These are phyloP conservation scores for Aspergillus sp. DNA, from an alignment of 2,329 filamentous ascomycete species.

Conservation along the genomic window DNA sequence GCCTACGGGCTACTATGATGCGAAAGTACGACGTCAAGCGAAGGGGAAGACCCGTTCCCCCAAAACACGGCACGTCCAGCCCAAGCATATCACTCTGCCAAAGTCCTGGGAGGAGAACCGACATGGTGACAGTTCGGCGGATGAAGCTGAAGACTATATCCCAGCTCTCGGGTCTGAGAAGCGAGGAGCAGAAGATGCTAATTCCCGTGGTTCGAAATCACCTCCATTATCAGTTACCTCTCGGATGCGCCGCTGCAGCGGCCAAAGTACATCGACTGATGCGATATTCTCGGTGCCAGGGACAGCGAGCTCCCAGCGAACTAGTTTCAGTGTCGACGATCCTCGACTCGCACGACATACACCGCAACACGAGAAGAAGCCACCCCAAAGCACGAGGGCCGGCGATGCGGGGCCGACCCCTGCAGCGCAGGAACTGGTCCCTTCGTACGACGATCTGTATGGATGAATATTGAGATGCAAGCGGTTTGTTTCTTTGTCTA, in stretches of 20 bases:
- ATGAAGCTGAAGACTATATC: slow-evolving; percentile 24
- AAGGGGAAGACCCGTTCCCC: slow-evolving; percentile 11
- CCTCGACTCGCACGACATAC: slow-evolving; percentile 22
- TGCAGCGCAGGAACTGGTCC: slow-evolving; percentile 32
- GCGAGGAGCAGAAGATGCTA: slow-evolving; percentile 19
- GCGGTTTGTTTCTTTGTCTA: slow-evolving; percentile 3
- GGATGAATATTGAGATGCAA: slow-evolving; percentile 23
- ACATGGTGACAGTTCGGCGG: slow-evolving; percentile 22
- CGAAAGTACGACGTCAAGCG: slow-evolving; percentile 26
- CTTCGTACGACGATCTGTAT: slow-evolving; percentile 42
- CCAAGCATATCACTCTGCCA: slow-evolving; percentile 3
- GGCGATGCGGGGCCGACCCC: slow-evolving; percentile 19
- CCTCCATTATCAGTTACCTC: slow-evolving; percentile 39
- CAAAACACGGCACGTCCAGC: neutral
- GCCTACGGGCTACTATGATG: slow-evolving; percentile 34
- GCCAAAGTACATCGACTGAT: slow-evolving; percentile 32
- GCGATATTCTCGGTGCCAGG: slow-evolving; percentile 25
- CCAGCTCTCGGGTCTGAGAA: slow-evolving; percentile 4
- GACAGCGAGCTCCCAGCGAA: slow-evolving; percentile 32
- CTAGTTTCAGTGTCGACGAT: slow-evolving; percentile 33
- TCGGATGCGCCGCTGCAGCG: slow-evolving; percentile 36
- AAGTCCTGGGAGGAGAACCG: slow-evolving; percentile 9
- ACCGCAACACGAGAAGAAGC: slow-evolving; percentile 24
- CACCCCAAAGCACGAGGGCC: slow-evolving; percentile 14
- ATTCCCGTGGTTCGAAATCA: slow-evolving; percentile 31